Percentiles rank a stretch among this genome's conserved stretches.
Conservation (phyloP, 2,329 filamentous ascomycete genomes). For the Ceratocystis variospora region DNA sequence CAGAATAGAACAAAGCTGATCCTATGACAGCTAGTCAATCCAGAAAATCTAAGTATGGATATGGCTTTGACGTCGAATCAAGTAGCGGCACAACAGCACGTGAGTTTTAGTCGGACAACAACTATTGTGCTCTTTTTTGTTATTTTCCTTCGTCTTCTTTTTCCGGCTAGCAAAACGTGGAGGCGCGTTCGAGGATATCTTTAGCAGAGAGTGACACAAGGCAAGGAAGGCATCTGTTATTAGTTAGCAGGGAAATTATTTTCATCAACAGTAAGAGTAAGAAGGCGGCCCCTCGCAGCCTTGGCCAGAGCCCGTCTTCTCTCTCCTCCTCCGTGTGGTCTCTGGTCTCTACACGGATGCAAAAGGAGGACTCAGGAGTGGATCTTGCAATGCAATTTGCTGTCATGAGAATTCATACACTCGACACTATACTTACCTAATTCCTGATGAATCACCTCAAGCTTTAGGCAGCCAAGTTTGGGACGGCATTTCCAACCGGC, state of each 20-base stretch:
- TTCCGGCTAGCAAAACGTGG: background rate
- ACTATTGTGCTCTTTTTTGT: no score
- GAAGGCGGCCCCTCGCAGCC: no score
- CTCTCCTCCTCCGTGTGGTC: no score
- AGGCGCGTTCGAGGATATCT: constrained; percentile 1
- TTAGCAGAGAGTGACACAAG: background rate
- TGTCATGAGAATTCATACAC: no score
- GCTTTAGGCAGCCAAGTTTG: no score
- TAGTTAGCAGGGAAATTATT: background rate
- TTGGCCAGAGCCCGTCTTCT: no score
- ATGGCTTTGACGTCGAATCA: background rate
- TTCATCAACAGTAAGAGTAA: background rate
- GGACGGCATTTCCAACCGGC: background rate
- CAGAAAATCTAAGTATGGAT: background rate
- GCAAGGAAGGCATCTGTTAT: background rate
- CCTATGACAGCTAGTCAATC: background rate
- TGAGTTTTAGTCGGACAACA: background rate
- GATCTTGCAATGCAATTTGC: no score
- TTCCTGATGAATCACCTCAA: no score
- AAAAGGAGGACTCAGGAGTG: no score
- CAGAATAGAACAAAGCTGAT: constrained; percentile 5
- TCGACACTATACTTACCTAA: no score
- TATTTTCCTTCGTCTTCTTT: background rate
- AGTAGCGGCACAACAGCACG: background rate
- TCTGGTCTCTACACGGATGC: no score